phyloP scores from a whole-genome alignment of 1,284 basidiomycete species.

The Tilletia horrida region DNA sequence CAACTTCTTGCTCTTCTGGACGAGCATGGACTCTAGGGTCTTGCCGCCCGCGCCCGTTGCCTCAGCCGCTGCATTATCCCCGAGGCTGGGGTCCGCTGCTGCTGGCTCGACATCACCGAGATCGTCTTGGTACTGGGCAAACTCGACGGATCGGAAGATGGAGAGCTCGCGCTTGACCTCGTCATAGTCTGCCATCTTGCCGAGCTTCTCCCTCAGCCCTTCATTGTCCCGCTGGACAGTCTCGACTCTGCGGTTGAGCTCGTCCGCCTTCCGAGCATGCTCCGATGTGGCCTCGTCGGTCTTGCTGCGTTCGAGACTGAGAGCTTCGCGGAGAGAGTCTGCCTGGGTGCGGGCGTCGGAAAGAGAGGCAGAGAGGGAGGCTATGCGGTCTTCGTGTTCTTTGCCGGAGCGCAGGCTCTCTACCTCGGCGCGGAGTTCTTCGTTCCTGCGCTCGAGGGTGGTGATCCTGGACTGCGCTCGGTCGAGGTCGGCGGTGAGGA shows the following conservation, averaged over 20 bases:
- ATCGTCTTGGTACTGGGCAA: conserved; percentile 57
- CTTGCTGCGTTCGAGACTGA: background rate
- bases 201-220: background rate
- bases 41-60: conserved; percentile 60
- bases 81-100: background rate
- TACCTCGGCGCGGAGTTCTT: conserved; percentile 85
- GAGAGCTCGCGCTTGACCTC: conserved; percentile 63
- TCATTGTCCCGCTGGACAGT: conserved; percentile 9
- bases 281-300: background rate
- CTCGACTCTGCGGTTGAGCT: conserved; percentile 55
- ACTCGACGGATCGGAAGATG: conserved; percentile 44
- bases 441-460: conserved; percentile 86
- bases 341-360: conserved; percentile 16
- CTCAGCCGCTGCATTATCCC: conserved; percentile 55
- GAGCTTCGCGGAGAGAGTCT: conserved; percentile 1
- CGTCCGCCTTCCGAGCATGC: background rate
- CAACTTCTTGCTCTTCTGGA: conserved; percentile 89
- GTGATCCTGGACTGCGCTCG: conserved; percentile 87
- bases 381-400: conserved; percentile 71
- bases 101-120: conserved; percentile 47
- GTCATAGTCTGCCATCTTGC: conserved; percentile 64
- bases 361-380: conserved; percentile 20
- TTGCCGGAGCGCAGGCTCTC: conserved; percentile 78
- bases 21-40: conserved; percentile 82
- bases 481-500: conserved; percentile 86